Conservation (phyloP, 2,329 filamentous ascomycete species). For the Scytalidium lignicola region DNA sequence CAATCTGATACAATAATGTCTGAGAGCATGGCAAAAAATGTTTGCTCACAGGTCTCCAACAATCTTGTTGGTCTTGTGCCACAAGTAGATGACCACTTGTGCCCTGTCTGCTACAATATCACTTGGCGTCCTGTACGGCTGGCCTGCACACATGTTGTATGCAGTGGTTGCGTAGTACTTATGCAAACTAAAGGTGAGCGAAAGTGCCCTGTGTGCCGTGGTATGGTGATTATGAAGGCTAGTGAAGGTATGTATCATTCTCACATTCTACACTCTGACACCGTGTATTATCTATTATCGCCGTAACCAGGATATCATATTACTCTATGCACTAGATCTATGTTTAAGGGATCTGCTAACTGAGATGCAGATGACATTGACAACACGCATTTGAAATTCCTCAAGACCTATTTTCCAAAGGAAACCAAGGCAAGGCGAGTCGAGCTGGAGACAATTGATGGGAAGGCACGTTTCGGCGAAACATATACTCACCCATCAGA, state of each 20-base stretch:
- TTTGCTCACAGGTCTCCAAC: conserved; percentile 69
- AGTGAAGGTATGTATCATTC: conserved; percentile 48
- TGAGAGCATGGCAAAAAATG: conserved; percentile 65
- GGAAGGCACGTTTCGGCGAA: conserved; percentile 66
- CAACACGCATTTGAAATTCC: conserved; percentile 58
- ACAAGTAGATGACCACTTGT: conserved; percentile 78
- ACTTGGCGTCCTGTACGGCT: conserved; percentile 79
- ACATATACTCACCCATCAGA: conserved; percentile 48
- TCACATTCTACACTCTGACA: too few species aligned
- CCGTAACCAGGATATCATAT: not conserved
- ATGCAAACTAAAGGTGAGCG: conserved; percentile 67
- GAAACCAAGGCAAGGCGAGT: conserved; percentile 63
- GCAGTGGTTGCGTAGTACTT: conserved; percentile 76
- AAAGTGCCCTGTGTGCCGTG: conserved; percentile 71
- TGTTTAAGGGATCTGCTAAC: conserved; percentile 3
- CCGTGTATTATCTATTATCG: not conserved
- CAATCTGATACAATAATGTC: conserved; percentile 57
- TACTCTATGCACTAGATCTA: not conserved
- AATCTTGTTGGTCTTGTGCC: conserved; percentile 71
- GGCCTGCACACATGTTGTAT: conserved; percentile 72
- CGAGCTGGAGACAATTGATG: conserved; percentile 71
- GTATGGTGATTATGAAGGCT: conserved; percentile 64
- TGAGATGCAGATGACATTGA: conserved; percentile 59
- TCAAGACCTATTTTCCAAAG: conserved; percentile 71
- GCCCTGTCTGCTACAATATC: conserved; percentile 73